These are phyloP conservation scores for Phialophora tarda DNA, from an alignment of 2,329 filamentous ascomycete genomes.

Conservation along the genomic window DNA sequence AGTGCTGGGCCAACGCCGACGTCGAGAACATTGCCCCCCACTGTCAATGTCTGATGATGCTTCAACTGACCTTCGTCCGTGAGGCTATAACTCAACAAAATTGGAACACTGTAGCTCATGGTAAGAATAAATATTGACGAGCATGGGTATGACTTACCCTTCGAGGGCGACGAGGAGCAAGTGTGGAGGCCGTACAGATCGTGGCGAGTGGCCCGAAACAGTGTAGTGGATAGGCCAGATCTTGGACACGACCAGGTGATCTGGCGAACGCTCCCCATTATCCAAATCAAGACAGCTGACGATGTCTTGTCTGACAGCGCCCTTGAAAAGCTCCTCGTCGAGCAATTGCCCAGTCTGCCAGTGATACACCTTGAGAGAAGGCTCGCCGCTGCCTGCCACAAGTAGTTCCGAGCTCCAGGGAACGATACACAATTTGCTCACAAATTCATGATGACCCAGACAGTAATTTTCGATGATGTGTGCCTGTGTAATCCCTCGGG, in stretches of 20 bases:
- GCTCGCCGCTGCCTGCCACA: constrained; percentile 85
- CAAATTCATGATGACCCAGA: constrained; percentile 83
- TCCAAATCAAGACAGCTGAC: constrained; percentile 17
- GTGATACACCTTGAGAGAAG: constrained; percentile 78
- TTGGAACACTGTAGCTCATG: neutral
- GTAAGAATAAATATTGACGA: neutral
- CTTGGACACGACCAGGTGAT: constrained; percentile 46
- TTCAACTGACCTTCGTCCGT: constrained; percentile 57
- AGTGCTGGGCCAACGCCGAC: constrained; percentile 46
- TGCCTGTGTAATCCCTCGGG: constrained; percentile 77
- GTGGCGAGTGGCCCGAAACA: constrained; percentile 28
- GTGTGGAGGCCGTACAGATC: constrained; percentile 22
- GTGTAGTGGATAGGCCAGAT: constrained; percentile 41
- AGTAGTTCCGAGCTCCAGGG: constrained; percentile 64
- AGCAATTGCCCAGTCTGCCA: constrained; percentile 68
- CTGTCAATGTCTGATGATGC: constrained; percentile 57
- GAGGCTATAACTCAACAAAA: constrained; percentile 52
- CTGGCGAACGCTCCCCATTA: constrained; percentile 34
- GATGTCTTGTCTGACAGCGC: constrained; percentile 35
- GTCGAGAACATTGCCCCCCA: constrained; percentile 71
- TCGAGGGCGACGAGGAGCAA: constrained; percentile 59
- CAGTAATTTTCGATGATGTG: constrained; percentile 91
- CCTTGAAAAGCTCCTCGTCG: constrained; percentile 59
- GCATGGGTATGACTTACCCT: constrained; percentile 55
- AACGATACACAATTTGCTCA: constrained; percentile 75